Conservation (phyloP, 345 rosid species). For the Aethionema arabicum region DNA sequence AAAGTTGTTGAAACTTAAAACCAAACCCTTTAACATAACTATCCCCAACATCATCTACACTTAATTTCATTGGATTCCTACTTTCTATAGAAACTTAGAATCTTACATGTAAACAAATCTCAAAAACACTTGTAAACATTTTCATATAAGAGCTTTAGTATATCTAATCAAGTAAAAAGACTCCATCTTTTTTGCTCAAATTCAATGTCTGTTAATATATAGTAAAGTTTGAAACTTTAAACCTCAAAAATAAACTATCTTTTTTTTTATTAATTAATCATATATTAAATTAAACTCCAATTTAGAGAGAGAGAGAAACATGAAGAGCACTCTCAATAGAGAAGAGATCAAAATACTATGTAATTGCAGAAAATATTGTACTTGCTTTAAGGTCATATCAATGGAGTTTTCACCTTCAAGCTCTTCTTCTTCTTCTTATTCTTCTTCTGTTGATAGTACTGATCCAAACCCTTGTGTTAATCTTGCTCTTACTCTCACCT, state of each 20-base stretch:
- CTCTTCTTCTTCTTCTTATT: conserved; percentile 32
- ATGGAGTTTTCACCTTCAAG: conserved; percentile 28
- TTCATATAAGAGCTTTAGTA: conserved; percentile 17
- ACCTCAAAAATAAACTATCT: background rate
- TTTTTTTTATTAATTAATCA: too few relatives aligned
- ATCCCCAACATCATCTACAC: conserved; percentile 33
- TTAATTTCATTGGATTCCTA: conserved; percentile 32
- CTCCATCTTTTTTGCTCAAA: conserved; percentile 6
- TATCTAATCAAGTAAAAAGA: conserved; percentile 31
- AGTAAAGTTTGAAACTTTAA: conserved; percentile 27
- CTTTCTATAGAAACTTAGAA: conserved; percentile 32
- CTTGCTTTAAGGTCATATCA: conserved; percentile 25
- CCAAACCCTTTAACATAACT: conserved; percentile 27
- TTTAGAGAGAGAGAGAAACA: conserved; percentile 27
- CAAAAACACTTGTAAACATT: conserved; percentile 21
- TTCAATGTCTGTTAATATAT: conserved; percentile 29
- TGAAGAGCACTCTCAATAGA: conserved; percentile 34
- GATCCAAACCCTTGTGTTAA: conserved; percentile 31
- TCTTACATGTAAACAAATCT: conserved; percentile 36
- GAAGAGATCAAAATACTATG: conserved; percentile 19
- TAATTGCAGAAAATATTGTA: conserved; percentile 22
- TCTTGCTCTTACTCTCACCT: conserved; percentile 38
- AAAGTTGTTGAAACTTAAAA: conserved; percentile 28
- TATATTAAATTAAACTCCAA: too few relatives aligned
- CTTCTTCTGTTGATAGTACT: conserved; percentile 37